Base-by-base conservation (phyloP, 768 basidiomycete genomes). In the Mycena olivaceomarginata region DNA sequence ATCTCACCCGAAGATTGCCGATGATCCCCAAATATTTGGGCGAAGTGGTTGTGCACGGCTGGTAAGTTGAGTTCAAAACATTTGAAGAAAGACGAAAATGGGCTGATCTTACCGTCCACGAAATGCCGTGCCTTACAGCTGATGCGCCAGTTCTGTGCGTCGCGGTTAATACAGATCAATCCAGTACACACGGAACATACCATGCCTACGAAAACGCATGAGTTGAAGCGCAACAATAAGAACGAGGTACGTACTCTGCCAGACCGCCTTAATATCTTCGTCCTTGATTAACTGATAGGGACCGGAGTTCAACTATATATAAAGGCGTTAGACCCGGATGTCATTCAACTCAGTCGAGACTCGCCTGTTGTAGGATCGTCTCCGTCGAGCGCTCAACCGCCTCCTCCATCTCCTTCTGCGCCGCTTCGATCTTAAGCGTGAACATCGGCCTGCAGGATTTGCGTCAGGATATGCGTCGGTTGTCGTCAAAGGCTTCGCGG, bases 11-110 rank as follows among this genome's bases (percentile, higher is more conserved):
- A 16, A 1, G 2, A 59, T 0, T 75, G 62, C 16, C 67, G 31
- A n/a, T 82, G 77, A 16, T 68, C 64, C 10, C 67, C 71, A 51
- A 81, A 81, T 43, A 78, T 68, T 18, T 77, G 74, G 1, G 67
- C 62, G 60, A 80, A 82, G 62, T 81, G 74, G 43, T 72, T 74
- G 67, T 82, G 70, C 13, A 82, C 76, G n/a, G 82, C 82, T 82
- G 51, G 12, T 57, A 53, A 20, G n/a, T 5, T 25, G 25, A 13
- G 25, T 53, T 53, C 48, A 51, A 51, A 51, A 7, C 48, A 31
- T 3, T 57, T 22, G 22, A 31, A 41, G 16, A 72, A 11, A 39
- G 57, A 12, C 25, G 22, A 63, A 48, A n/a, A 5, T 5, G 20
- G 65, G 15, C 37, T 51, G 20, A 40, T 18, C 31, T 31, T 18